Percentiles rank a stretch among this genome's conserved stretches.
Conservation (phyloP, 2,329 filamentous ascomycete species). For the Pseudogymnoascus sp. region DNA sequence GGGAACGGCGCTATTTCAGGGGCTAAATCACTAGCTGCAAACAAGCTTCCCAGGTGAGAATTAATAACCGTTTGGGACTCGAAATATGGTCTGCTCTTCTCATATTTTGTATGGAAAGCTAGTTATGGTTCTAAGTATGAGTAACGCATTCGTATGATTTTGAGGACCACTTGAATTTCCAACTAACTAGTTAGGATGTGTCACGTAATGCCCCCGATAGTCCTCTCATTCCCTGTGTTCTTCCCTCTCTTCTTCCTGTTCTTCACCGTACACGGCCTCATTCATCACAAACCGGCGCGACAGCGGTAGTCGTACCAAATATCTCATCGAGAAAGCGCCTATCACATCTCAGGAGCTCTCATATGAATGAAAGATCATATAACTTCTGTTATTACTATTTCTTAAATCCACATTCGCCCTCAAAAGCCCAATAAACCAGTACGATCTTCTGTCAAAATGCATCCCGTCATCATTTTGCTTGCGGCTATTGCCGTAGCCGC, state of each 20-base stretch:
- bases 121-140: background rate
- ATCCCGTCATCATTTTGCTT: background rate
- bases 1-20: background rate
- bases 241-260: background rate
- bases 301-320: background rate
- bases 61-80: background rate
- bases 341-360: background rate
- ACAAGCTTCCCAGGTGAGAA: background rate
- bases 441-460: background rate
- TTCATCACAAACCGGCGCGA: background rate
- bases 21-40: background rate
- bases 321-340: background rate
- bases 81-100: background rate
- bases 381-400: background rate
- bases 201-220: background rate
- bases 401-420: background rate
- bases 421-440: background rate
- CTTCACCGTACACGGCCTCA: background rate
- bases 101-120: background rate
- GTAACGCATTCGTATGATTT: background rate
- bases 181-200: background rate
- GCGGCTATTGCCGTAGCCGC: background rate
- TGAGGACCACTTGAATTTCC: background rate
- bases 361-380: background rate
- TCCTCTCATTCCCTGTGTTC: background rate